Base-by-base conservation (phyloP, 257 asterid species). In the Przewalskia tangutica region DNA sequence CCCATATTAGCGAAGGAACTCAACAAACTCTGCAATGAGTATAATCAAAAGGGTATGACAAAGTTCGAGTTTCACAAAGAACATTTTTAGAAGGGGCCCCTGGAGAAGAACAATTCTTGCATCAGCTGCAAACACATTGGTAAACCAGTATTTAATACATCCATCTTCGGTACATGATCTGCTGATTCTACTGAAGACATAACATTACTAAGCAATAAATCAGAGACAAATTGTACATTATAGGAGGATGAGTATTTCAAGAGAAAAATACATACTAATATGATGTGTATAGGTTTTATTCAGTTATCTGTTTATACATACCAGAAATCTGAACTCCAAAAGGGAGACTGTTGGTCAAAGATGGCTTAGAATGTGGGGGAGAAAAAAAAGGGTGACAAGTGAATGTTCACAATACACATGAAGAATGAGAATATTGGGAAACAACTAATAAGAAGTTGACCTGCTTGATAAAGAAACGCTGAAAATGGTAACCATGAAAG, bases 41-140 rank as follows among this genome's bases (percentile, higher is more conserved):
- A 85, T 73, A 95, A 93, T 67, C 98, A 95, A 85, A 90, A 91
- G 85, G 99, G 99, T 42, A 85, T 97, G 0, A 92, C 99, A 23
- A 95, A 92, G 87, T 95, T 93, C 65, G 99, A 95, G 73, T 95
- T 95, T 89, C 99, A 93, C 88, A 95, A 95, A 84, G 99, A 95
- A 84, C 97, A 93, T 76, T 93, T 95, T 84, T 95, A 88, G 83
- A 85, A 60, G 82, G 68, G 59, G 36, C 23, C 73, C 58, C 50
- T 18, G 18, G 54, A 68, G 8, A 71, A 68, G 8, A 79, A 83
- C 8, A 50, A 23, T 7, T 50, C 23, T 50, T 73, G 62, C 62
- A 23, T 73, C 44, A 73, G 48, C 4, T 9, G 46, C 56, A 73
- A 42, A 48, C 79, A 7, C 23, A 36, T 51, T 38, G 38, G 60